Conservation (phyloP, 2,329 filamentous ascomycete genomes). For the Colletotrichum sp. region DNA sequence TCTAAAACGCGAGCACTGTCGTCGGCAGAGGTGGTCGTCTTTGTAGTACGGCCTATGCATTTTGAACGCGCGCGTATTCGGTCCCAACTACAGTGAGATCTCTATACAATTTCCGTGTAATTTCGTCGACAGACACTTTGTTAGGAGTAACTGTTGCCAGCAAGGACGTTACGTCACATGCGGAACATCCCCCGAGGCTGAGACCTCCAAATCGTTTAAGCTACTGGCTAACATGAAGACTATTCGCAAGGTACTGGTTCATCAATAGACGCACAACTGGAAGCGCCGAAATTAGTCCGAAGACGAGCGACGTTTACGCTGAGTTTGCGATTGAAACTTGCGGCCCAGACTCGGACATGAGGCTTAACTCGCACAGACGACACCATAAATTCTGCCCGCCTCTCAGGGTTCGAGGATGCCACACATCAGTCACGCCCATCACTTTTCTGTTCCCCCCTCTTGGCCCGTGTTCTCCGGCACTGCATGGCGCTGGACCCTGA, state of each 20-base stretch:
- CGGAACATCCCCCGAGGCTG: background rate
- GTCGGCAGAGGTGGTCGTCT: background rate
- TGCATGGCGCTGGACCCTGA: background rate
- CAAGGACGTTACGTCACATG: background rate
- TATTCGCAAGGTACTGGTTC: background rate
- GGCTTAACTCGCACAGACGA: constrained; percentile 6
- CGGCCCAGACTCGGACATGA: background rate
- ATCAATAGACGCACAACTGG: background rate
- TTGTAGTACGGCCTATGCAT: background rate
- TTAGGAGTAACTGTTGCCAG: too few relatives aligned
- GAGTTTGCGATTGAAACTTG: background rate
- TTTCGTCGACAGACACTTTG: too few relatives aligned
- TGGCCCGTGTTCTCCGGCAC: background rate
- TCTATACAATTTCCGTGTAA: too few relatives aligned
- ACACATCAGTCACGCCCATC: background rate
- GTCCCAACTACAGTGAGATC: background rate
- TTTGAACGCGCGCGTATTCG: background rate
- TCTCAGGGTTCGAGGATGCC: background rate
- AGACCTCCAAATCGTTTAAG: background rate
- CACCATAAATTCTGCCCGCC: background rate
- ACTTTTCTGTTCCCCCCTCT: background rate
- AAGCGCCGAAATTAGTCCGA: background rate
- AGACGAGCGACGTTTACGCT: background rate
- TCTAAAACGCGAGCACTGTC: background rate
- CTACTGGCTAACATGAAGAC: background rate